Evolutionary conservation across 305 asterid species (phyloP), one percentile per base, ranked within the genome.

Genomic region (Solanum hybrid): DNA sequence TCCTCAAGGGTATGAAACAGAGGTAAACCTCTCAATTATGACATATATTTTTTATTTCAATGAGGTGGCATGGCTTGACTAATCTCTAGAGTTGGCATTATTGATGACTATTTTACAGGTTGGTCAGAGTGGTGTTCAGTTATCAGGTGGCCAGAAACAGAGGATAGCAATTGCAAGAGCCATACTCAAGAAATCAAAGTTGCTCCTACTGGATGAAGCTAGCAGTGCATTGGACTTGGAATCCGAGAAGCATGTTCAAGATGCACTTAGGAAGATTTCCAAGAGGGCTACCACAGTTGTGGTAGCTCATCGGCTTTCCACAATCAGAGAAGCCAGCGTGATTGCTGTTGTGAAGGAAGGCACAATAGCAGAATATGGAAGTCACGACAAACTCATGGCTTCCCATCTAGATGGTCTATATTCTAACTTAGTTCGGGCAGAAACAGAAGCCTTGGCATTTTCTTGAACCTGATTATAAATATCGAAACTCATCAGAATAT

Each of bases 121-220:
- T 18, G 34, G 34, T 33, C 93, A 96, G 78, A 93, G 97, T 76
- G 99, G 99, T 9, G 94, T 95, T n/a, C 98, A 96, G 46, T 90
- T 96, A 87, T 96, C 98, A 11, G 99, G 99, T 11, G 99, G 99
- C 34, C 99, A 96, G 91, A 96, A 96, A 92, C 99, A 96, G 90
- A 92, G 99, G 90, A 95, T 96, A 67, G 98, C 99, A 14, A 96
- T 96, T 89, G 99, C 99, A 22, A 91, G 99, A 87, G 98, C 98
- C 0, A 93, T 95, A 73, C 89, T 96, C 26, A 95, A 95, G 93
- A 95, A 94, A 87, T 92, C 99, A 26, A 94, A 93, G 89, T 89
- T 96, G 73, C 91, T 96, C 6, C 89, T 96, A 87, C 90, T 96
- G 35, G 99, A 96, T 80, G 99, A 96, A 92, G 99, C 99, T 33